Base-by-base conservation (phyloP, 257 asterid species). In the Cynanchum wilfordii region DNA sequence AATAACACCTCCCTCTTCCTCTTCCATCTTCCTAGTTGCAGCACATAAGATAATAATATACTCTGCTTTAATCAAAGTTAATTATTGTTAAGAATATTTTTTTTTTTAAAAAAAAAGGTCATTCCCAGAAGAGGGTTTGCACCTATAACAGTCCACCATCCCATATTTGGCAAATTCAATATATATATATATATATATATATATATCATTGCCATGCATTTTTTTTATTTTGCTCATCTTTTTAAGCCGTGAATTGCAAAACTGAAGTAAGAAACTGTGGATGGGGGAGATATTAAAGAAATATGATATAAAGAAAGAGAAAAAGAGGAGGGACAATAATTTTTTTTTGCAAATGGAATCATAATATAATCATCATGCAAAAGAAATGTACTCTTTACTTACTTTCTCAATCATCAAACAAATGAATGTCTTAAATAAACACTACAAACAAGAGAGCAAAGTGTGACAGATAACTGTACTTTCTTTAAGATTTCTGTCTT, bases 161-260 rank as follows among this genome's bases (percentile, higher is more conserved):
- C 84, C 84, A 77, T 69, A 77, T 79, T 75, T 77, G 87, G 87
- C 79, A 83, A 79, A 72, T 68, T 51, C 58, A 55, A 62, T 57
- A 42, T 8, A 42, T 42, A 42, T 42, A 36, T 36, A 36, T 36
- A 62, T 57, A 42, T 8, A 42, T 42, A 42, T 42, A 8, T 7
- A 42, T 49, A 22, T 64, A 33, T 68, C 75, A 40, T 19, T 75
- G 25, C 74, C 82, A 74, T 66, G 76, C 74, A 74, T 33, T 2
- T 33, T 30, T 30, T 30, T 30, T 30, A 1, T 30, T 50, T 16
- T 33, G 25, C 69, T 36, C 29, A 64, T 64, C 50, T 64, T 64
- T 51, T 33, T 38, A 6, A 36, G 40, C 29, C 40, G 47, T 63
- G 68, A 30, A 10, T 20, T 9, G 50, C 30, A 27, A 27, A 1